Conservation (phyloP, 208 protist species). For the Wallacemonas rigidus region DNA sequence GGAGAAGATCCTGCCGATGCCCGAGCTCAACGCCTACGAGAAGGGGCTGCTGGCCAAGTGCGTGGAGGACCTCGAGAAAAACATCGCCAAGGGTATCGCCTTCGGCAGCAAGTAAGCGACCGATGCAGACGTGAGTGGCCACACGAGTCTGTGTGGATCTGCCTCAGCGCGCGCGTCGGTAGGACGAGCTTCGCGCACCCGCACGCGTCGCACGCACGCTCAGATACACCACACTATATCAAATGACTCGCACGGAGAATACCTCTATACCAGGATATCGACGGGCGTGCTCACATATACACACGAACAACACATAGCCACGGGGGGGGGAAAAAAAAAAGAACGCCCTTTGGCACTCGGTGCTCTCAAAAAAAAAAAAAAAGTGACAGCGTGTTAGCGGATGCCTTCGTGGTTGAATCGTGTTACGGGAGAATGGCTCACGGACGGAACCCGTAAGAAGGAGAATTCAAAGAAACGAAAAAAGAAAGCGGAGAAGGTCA, state of each 20-base stretch:
- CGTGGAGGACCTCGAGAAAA: constrained; percentile 66
- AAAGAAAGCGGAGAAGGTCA: neutral
- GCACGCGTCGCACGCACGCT: too few relatives aligned
- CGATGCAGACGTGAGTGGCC: neutral
- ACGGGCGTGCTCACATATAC: neutral
- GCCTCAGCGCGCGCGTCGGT: too few relatives aligned
- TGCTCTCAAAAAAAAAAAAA: neutral
- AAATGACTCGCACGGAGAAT: too few relatives aligned
- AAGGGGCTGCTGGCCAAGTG: constrained; percentile 54
- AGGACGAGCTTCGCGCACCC: too few relatives aligned
- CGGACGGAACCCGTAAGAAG: too few relatives aligned
- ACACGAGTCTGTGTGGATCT: too few relatives aligned
- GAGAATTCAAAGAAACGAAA: neutral
- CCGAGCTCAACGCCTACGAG: constrained; percentile 40
- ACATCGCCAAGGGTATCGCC: constrained; percentile 39
- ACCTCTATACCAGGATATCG: too few relatives aligned
- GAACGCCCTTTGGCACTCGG: neutral
- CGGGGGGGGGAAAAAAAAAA: neutral
- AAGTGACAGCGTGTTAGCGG: neutral
- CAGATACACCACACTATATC: too few relatives aligned
- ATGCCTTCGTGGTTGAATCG: too few relatives aligned
- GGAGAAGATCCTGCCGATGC: constrained; percentile 25
- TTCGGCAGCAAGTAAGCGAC: constrained; percentile 22
- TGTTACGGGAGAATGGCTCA: too few relatives aligned
- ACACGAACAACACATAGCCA: neutral